Percentiles rank a stretch among this genome's conserved stretches.
Conservation (phyloP, 2,329 filamentous ascomycete species). For the Xylariaceae sp. region DNA sequence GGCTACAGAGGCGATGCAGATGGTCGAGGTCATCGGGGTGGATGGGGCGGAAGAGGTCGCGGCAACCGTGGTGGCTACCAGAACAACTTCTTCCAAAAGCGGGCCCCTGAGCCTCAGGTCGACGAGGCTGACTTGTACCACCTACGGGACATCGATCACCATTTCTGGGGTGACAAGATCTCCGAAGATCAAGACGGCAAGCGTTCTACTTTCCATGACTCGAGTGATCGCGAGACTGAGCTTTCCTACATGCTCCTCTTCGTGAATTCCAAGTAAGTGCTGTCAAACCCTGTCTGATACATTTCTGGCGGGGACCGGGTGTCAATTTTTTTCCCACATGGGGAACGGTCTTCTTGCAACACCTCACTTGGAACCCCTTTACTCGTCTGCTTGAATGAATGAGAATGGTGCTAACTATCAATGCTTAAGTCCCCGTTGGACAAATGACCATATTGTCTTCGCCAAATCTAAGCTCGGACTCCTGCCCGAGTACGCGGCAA, state of each 20-base stretch:
- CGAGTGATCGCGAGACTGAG: slow-evolving; percentile 9
- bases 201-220: slow-evolving; percentile 16
- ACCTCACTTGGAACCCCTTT: too few species aligned
- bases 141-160: slow-evolving; percentile 11
- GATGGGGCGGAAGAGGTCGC: slow-evolving; percentile 3
- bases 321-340: too few species aligned
- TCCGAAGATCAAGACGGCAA: background rate
- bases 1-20: slow-evolving; percentile 4
- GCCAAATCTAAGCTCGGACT: slow-evolving; percentile 17
- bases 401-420: too few species aligned
- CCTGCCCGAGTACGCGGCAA: slow-evolving; percentile 19
- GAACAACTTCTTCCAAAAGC: slow-evolving; percentile 8
- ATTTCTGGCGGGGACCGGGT: too few species aligned
- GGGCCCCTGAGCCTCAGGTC: slow-evolving; percentile 2
- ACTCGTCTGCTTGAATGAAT: too few species aligned
- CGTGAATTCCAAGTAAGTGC: slow-evolving; percentile 13
- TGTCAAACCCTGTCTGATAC: too few species aligned
- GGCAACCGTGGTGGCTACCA: slow-evolving; percentile 5
- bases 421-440: slow-evolving; percentile 22
- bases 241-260: slow-evolving; percentile 20
- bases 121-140: slow-evolving; percentile 12
- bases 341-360: too few species aligned
- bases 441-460: slow-evolving; percentile 18
- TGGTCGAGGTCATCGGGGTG: slow-evolving; percentile 3
- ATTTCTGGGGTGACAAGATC: slow-evolving; percentile 10